These are phyloP conservation scores for Penicillium hordei DNA, from an alignment of 2,329 filamentous ascomycete genomes.

Conservation along the genomic window DNA sequence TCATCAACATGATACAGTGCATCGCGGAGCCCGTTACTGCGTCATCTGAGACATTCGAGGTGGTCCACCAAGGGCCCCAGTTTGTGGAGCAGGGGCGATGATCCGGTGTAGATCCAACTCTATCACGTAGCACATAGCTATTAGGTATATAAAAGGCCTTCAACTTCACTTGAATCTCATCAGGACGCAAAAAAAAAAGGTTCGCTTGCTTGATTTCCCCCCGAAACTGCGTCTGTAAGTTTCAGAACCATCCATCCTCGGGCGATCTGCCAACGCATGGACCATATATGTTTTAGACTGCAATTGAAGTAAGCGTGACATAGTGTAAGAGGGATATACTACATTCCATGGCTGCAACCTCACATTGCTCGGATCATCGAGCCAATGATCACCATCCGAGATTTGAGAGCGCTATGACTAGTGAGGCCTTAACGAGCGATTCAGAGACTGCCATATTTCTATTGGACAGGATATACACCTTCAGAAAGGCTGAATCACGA, in stretches of 20 bases:
- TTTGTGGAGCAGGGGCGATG: constrained; percentile 4
- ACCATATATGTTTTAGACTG: neutral
- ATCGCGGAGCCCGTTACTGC: neutral
- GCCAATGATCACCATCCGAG: neutral
- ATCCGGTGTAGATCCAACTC: constrained; percentile 8
- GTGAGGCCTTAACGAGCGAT: neutral
- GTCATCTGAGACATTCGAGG: neutral
- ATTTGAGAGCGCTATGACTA: neutral
- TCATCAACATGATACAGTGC: neutral
- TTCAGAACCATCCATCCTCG: neutral
- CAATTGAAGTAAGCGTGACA: neutral
- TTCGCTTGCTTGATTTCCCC: neutral
- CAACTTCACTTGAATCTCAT: neutral
- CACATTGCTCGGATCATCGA: neutral
- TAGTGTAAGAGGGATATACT: neutral
- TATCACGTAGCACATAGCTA: neutral
- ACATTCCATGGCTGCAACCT: neutral
- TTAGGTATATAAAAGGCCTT: neutral
- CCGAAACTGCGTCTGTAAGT: too few relatives aligned
- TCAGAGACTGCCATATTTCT: too few relatives aligned
- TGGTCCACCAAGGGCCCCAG: constrained; percentile 1
- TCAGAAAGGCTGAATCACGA: neutral
- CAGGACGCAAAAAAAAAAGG: neutral
- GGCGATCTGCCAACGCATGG: neutral
- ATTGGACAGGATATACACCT: neutral